phyloP scores from a whole-genome alignment of 192 early-diverging fungal species.

The Phycomyces blakesleeanus region DNA sequence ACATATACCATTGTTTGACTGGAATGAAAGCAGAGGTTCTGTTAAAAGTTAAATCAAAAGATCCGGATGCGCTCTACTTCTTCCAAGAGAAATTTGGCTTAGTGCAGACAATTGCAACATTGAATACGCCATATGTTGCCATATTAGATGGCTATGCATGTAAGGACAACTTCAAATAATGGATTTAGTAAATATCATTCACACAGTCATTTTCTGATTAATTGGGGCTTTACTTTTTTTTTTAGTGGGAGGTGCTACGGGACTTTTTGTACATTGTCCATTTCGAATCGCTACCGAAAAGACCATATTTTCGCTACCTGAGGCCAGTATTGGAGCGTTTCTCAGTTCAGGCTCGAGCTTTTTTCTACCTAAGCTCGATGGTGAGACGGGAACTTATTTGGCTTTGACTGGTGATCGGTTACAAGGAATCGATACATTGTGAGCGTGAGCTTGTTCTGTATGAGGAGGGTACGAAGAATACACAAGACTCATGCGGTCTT shows the following conservation, averaged over 20 bases:
- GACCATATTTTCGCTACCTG: slow-evolving; percentile 92
- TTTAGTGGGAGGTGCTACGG: slow-evolving; percentile 93
- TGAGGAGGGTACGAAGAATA: background rate
- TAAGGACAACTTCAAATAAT: slow-evolving; percentile 21
- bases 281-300: slow-evolving; percentile 95
- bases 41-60: slow-evolving; percentile 35
- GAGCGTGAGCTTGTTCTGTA: slow-evolving; percentile 24
- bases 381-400: slow-evolving; percentile 86
- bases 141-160: slow-evolving; percentile 81
- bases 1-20: background rate
- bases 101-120: slow-evolving; percentile 85
- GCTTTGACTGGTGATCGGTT: slow-evolving; percentile 82
- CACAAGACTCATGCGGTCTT: background rate
- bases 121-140: slow-evolving; percentile 83
- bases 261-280: slow-evolving; percentile 88
- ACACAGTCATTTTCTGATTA: background rate
- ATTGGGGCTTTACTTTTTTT: background rate
- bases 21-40: slow-evolving; percentile 35
- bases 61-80: slow-evolving; percentile 65
- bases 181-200: too few relatives aligned
- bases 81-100: slow-evolving; percentile 89
- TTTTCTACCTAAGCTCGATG: slow-evolving; percentile 93
- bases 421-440: slow-evolving; percentile 82
- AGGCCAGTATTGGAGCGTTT: slow-evolving; percentile 89
- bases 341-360: slow-evolving; percentile 93